Conservation (phyloP, 139 green algal species). For the Yamagishiella unicocca region DNA sequence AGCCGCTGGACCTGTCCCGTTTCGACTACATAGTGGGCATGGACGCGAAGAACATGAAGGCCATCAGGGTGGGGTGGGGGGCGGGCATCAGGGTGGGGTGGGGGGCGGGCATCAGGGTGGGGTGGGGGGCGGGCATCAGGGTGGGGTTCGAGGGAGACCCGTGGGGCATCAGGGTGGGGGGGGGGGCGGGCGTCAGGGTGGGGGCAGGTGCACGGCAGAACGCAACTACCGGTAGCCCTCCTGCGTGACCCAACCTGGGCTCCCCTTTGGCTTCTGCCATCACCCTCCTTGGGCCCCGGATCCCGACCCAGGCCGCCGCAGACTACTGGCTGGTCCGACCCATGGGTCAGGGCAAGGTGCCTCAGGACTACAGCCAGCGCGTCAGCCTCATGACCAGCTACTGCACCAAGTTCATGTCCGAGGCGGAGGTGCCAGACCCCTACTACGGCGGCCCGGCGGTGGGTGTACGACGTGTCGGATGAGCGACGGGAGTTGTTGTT, state of each 20-base stretch:
- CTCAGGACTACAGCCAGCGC: neutral
- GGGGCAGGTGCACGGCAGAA: too few relatives aligned
- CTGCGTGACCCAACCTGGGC: too few relatives aligned
- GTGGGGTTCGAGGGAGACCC: too few relatives aligned
- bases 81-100: too few relatives aligned
- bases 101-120: too few relatives aligned
- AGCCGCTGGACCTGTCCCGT: constrained; percentile 80
- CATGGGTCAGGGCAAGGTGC: constrained; percentile 31
- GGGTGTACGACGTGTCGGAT: neutral
- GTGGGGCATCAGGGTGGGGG: too few relatives aligned
- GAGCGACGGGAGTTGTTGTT: too few relatives aligned
- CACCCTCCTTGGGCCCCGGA: neutral
- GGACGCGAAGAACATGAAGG: constrained; percentile 85
- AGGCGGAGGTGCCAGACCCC: constrained; percentile 86
- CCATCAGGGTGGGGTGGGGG: constrained; percentile 58
- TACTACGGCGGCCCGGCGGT: constrained; percentile 86
- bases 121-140: too few relatives aligned
- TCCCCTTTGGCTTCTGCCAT: too few relatives aligned
- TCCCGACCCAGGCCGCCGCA: constrained; percentile 28
- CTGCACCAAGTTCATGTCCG: constrained; percentile 62
- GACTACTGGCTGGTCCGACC: constrained; percentile 60
- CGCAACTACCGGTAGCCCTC: too few relatives aligned
- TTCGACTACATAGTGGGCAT: constrained; percentile 96
- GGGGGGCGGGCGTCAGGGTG: too few relatives aligned
- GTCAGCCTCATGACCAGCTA: constrained; percentile 77